Percentiles rank a stretch among this genome's conserved stretches.
Evolutionary conservation across 805 yeast genomes (phyloP).

Genomic region (Lachancea waltii): DNA sequence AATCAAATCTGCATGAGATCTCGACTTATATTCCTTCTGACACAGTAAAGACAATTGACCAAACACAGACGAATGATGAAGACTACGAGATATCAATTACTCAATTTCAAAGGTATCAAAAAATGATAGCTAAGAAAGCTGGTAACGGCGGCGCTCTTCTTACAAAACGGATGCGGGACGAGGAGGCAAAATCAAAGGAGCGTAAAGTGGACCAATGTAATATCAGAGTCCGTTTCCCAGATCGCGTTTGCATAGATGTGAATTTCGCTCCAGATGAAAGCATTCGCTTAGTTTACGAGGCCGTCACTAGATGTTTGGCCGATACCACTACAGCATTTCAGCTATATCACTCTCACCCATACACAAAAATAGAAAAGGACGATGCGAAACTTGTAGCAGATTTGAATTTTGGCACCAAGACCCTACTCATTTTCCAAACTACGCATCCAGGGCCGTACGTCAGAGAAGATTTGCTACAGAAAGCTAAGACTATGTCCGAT

Average conservation of each 20-base stretch:
- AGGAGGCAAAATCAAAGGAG: conserved; percentile 25
- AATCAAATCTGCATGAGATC: conserved; percentile 15
- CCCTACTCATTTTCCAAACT: conserved; percentile 35
- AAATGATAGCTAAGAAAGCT: conserved; percentile 40
- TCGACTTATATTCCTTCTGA: conserved; percentile 21
- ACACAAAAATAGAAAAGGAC: conserved; percentile 29
- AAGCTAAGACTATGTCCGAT: conserved; percentile 33
- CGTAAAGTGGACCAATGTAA: conserved; percentile 32
- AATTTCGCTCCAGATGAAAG: conserved; percentile 43
- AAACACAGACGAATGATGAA: conserved; percentile 28
- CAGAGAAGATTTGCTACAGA: conserved; percentile 22
- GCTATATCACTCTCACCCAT: conserved; percentile 46
- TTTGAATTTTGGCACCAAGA: conserved; percentile 42
- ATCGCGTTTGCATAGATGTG: conserved; percentile 45
- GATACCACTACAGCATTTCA: conserved; percentile 32
- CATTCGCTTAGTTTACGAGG: conserved; percentile 26
- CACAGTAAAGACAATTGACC: conserved; percentile 6
- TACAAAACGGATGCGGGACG: conserved; percentile 38
- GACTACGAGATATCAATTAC: conserved; percentile 42
- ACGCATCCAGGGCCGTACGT: conserved; percentile 25
- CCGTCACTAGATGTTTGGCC: conserved; percentile 27
- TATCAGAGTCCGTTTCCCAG: conserved; percentile 53
- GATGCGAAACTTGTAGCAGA: conserved; percentile 32
- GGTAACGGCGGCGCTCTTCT: conserved; percentile 37
- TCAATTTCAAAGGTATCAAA: conserved; percentile 50